Base-by-base conservation (phyloP, 441 rosid genomes). In the Pelargonium myrrhifolium region DNA sequence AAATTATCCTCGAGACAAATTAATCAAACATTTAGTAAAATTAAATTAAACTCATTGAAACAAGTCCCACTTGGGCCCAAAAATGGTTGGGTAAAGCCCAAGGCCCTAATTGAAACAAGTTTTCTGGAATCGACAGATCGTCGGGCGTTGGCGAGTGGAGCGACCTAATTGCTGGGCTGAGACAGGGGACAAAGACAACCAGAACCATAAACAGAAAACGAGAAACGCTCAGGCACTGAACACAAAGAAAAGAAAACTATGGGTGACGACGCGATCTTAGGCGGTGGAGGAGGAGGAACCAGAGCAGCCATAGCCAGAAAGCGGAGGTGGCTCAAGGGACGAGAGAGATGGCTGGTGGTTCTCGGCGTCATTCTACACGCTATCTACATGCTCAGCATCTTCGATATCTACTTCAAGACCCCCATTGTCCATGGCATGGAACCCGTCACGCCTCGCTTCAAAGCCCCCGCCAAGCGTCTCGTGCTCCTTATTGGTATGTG, bases 381-480 rank as follows among this genome's bases (percentile, higher is more conserved):
- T 4, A 87, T 93, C 7, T 93, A 90, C 81, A 89, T 90, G 97
- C 76, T 93, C 45, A 89, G 98, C 77, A 90, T 93, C 40, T 93
- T 90, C 86, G 99, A 93, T 71, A 89, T 93, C 75, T 93, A 91
- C 84, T 93, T 93, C 96, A 93, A 91, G 72, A 85, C 97, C 18
- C 97, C 97, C 11, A 89, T 91, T 76, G 96, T 93, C 72, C 96
- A 89, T 66, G 99, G 97, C 68, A 87, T 93, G 97, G 93, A 89
- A 84, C 92, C 78, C 0, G 96, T 88, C 53, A 67, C 74, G 21
- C 97, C 97, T 35, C 90, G 89, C 49, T 91, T 91, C 83, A 31
- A 71, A 3, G 84, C 83, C 17, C 96, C 97, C 3, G 97, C 97
- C 1, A 93, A 93, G 35, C 96, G 99, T 31, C 97, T 93, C 42